Percentiles rank a stretch among this genome's conserved stretches.
phyloP scores from a whole-genome alignment of 306 rosid species.

The Vigna radiata region DNA sequence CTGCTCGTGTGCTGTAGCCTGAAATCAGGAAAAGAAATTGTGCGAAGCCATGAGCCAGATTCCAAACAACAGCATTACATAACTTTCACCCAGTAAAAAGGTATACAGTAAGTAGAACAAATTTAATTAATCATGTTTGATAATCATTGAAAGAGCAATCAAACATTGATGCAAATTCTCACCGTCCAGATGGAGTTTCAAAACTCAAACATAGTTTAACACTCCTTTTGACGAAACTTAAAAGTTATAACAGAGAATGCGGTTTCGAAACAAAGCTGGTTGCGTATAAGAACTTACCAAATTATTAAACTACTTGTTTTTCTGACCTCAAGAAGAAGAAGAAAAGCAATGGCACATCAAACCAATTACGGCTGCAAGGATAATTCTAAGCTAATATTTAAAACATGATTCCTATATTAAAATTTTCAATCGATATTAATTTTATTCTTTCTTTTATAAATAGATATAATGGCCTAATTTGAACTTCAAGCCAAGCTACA shows the following conservation, averaged over 20 bases:
- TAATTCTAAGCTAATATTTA: conserved; percentile 22
- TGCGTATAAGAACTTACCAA: not conserved
- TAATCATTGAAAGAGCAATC: conserved; percentile 22
- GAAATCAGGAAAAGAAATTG: conserved; percentile 32
- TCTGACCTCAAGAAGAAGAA: not conserved
- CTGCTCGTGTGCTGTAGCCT: conserved; percentile 39
- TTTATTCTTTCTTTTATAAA: conserved; percentile 14
- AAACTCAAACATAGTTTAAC: not conserved
- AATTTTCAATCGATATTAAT: conserved; percentile 7
- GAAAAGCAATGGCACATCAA: not conserved
- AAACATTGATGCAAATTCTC: conserved; percentile 23
- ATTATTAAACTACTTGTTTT: not conserved
- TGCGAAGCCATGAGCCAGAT: conserved; percentile 24
- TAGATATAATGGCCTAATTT: conserved; percentile 10
- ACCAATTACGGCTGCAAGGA: not conserved
- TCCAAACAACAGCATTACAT: conserved; percentile 6
- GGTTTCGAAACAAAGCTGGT: not conserved
- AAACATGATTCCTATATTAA: conserved; percentile 26
- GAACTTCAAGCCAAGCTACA: conserved; percentile 16
- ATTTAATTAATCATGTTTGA: conserved; percentile 8
- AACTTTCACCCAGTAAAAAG: not conserved
- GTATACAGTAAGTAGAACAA: conserved; percentile 19
- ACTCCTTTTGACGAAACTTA: conserved; percentile 18
- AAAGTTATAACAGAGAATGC: not conserved
- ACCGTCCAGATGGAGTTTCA: not conserved